Evolutionary conservation across 495 filamentous ascomycete genomes (phyloP).

Genomic region (Penicillium egyptiacum): DNA sequence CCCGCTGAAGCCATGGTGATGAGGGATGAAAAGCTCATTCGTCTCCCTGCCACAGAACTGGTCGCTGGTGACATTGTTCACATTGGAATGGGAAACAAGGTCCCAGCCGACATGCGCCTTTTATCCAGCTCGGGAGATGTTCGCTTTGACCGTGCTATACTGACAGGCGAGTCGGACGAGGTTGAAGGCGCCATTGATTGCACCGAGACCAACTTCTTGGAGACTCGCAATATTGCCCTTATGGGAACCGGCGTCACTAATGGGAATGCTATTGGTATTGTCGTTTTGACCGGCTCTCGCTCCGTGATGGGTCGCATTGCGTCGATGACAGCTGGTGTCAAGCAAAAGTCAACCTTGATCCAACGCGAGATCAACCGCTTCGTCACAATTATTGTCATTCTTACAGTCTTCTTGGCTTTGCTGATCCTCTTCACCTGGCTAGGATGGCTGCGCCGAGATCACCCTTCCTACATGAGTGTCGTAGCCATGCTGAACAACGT

Average conservation of each 20-base stretch:
- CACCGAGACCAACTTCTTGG: conserved; percentile 70
- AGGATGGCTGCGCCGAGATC: conserved; percentile 58
- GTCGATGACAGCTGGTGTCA: conserved; percentile 63
- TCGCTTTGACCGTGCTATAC: conserved; percentile 69
- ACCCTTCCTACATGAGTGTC: conserved; percentile 67
- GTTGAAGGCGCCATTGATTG: conserved; percentile 58
- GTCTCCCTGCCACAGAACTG: conserved; percentile 55
- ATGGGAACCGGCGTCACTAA: conserved; percentile 69
- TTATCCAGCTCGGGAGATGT: conserved; percentile 62
- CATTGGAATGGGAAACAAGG: conserved; percentile 67
- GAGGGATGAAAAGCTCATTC: conserved; percentile 54
- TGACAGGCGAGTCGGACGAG: conserved; percentile 69
- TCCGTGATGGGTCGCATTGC: conserved; percentile 71
- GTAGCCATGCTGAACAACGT: conserved; percentile 64
- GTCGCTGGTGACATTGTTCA: conserved; percentile 68
- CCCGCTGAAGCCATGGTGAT: conserved; percentile 62
- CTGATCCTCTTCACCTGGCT: conserved; percentile 61
- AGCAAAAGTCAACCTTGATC: conserved; percentile 61
- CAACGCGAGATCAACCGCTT: conserved; percentile 69
- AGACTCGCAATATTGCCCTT: conserved; percentile 70
- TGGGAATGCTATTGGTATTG: conserved; percentile 62
- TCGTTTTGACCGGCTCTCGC: conserved; percentile 58
- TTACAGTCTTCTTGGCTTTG: conserved; percentile 54
- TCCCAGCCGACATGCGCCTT: conserved; percentile 72
- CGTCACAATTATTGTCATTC: conserved; percentile 59